Evolutionary conservation across 2,329 filamentous ascomycete species (phyloP).

Genomic region (Plectosphaerella cucumerina): DNA sequence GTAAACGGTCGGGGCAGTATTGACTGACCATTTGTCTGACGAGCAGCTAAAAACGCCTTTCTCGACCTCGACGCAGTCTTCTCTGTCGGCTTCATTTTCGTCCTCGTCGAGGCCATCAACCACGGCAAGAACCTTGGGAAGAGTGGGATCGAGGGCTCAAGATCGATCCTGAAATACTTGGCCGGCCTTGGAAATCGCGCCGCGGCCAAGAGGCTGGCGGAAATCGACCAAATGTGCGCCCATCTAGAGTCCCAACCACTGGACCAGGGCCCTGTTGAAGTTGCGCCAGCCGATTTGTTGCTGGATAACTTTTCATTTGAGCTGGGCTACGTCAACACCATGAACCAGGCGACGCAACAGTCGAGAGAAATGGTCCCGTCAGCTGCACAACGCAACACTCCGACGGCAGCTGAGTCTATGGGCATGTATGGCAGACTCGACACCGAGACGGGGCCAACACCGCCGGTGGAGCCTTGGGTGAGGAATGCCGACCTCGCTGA

Average conservation of each 20-base stretch:
- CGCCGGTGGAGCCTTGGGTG: not conserved
- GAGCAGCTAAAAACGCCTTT: conserved; percentile 7
- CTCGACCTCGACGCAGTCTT: conserved; percentile 12
- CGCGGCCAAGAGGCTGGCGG: conserved; percentile 4
- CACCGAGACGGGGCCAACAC: not conserved
- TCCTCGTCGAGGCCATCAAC: conserved; percentile 8
- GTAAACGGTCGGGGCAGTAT: no score
- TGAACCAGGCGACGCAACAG: not conserved
- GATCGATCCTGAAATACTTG: conserved; percentile 4
- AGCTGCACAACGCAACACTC: not conserved
- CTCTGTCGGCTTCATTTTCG: conserved; percentile 11
- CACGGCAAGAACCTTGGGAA: conserved; percentile 2
- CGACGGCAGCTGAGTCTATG: not conserved
- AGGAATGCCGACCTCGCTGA: conserved; percentile 1
- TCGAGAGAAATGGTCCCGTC: no score
- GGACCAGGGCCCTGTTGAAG: not conserved
- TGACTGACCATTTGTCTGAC: not conserved
- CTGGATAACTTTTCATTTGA: not conserved
- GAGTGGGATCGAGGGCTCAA: conserved; percentile 4
- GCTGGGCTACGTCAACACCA: not conserved
- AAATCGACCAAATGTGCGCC: conserved; percentile 9
- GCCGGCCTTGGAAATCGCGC: conserved; percentile 6
- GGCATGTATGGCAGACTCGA: not conserved
- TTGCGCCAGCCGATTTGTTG: not conserved
- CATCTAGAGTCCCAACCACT: not conserved